Evolutionary conservation across 2,329 filamentous ascomycete genomes (phyloP).

Genomic region (Trichophyton rubrum): DNA sequence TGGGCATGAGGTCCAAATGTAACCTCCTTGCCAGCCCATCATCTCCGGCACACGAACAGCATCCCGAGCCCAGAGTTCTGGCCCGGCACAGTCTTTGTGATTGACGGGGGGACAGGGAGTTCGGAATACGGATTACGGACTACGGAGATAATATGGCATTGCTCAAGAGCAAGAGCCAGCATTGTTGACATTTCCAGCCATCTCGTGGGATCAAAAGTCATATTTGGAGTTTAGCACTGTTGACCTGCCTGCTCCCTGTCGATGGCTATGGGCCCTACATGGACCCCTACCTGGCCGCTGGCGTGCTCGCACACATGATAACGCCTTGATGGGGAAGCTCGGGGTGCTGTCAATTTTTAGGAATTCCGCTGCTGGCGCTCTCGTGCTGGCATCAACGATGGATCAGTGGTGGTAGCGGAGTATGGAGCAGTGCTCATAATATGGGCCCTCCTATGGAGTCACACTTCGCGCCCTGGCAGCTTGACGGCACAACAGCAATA

Average conservation of each 20-base stretch:
- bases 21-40: neutral
- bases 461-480: neutral
- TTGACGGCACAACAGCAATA: neutral
- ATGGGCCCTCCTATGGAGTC: neutral
- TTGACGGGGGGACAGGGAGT: neutral
- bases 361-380: neutral
- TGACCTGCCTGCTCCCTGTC: neutral
- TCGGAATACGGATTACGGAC: neutral
- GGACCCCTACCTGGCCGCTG: neutral
- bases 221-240: neutral
- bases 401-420: neutral
- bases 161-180: neutral
- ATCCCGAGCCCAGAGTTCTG: neutral
- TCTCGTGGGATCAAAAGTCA: neutral
- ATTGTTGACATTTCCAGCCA: too few relatives aligned
- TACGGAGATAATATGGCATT: neutral
- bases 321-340: neutral
- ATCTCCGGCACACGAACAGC: neutral
- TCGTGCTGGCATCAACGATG: neutral
- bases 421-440: neutral
- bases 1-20: neutral
- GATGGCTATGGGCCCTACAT: neutral
- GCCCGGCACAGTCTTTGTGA: neutral
- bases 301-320: neutral
- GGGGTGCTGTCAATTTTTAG: neutral